A percentile compares a stretch with the other conserved stretches of the same genome.
Conservation (phyloP, 345 rosid species). For the Cardamine occulta region DNA sequence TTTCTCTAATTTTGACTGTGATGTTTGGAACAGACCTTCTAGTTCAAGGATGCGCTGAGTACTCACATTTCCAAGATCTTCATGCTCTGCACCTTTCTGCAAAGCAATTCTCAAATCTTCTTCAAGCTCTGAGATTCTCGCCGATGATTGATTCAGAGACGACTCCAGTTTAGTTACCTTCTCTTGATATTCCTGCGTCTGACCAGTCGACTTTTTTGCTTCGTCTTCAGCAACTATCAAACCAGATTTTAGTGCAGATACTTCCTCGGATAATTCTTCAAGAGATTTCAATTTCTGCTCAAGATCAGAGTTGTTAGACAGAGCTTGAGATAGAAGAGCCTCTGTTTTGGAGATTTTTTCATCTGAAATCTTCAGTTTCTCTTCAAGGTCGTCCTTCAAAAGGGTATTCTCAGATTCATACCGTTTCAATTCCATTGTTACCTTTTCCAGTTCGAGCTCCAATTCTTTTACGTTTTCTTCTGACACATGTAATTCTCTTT, state of each 20-base stretch:
- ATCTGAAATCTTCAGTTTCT: conserved; percentile 66
- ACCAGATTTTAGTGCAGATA: conserved; percentile 53
- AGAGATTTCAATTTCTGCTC: conserved; percentile 52
- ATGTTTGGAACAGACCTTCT: conserved; percentile 55
- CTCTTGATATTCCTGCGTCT: conserved; percentile 55
- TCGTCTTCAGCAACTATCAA: conserved; percentile 57
- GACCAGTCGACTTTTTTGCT: conserved; percentile 43
- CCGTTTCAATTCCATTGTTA: conserved; percentile 55
- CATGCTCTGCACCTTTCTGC: conserved; percentile 64
- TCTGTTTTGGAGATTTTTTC: conserved; percentile 58
- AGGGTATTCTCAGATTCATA: conserved; percentile 59
- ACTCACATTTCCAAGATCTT: conserved; percentile 55
- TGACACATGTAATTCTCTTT: conserved; percentile 64
- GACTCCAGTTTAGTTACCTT: conserved; percentile 60
- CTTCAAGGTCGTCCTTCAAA: conserved; percentile 58
- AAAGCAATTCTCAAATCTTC: conserved; percentile 53
- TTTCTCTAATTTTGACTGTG: conserved; percentile 59
- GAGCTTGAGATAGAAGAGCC: conserved; percentile 64
- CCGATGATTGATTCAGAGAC: conserved; percentile 52
- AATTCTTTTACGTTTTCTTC: conserved; percentile 74
- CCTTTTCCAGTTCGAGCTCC: conserved; percentile 64
- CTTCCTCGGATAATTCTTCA: conserved; percentile 50
- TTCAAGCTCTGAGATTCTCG: conserved; percentile 56
- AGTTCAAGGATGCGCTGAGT: conserved; percentile 58
- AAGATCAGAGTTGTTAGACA: conserved; percentile 59